Base-by-base conservation (phyloP, 495 filamentous ascomycete species). In the Copromyces sp. region DNA sequence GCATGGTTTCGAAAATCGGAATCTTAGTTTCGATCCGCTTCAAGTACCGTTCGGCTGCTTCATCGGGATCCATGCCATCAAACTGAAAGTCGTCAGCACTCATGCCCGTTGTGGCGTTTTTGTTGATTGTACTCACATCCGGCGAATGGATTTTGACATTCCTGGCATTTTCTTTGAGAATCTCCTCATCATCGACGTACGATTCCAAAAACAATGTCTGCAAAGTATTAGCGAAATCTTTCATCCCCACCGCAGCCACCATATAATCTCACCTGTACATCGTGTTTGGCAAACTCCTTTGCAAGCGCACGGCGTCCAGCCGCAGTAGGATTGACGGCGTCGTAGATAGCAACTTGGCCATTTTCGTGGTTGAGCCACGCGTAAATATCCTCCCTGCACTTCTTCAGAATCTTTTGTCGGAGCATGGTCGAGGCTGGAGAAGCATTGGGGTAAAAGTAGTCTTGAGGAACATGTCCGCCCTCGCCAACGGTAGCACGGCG, bases 71-170 rank as follows among this genome's bases (percentile, higher is more conserved):
- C 95, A 97, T 98, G 45, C 92, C 93, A 75, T 91, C 84, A 77
- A 97, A 98, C 91, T 93, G 72, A 65, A 39, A 3, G n/a, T 61
- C 44, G 73, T 82, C 71, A 85, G 81, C 72, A 72, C 65, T 20
- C 72, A 29, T 39, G 61, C 37, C 40, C 9, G 3, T 41, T 37
- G 16, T 16, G 0, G 11, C 40, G 8, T 5, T 68, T 2, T 17
- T 4, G 12, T 47, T 17, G 5, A 3, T 24, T 24, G 12, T 16
- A 82, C 87, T 82, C 80, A 94, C 91, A 83, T 99, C 96, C 3
- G 96, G 96, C n/a, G 94, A 97, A 37, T 93, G 95, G 68, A 99
- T 98, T 83, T 99, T 99, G 76, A 99, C 96, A 75, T 91, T 92
- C 68, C 95, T 90, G 61, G 97, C 96, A 80, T 99, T 99, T 81